A percentile compares a stretch with the other conserved stretches of the same genome.
These are phyloP conservation scores for Sporothrix pseudoabietina DNA, from an alignment of 2,329 filamentous ascomycete genomes.

Conservation along the genomic window DNA sequence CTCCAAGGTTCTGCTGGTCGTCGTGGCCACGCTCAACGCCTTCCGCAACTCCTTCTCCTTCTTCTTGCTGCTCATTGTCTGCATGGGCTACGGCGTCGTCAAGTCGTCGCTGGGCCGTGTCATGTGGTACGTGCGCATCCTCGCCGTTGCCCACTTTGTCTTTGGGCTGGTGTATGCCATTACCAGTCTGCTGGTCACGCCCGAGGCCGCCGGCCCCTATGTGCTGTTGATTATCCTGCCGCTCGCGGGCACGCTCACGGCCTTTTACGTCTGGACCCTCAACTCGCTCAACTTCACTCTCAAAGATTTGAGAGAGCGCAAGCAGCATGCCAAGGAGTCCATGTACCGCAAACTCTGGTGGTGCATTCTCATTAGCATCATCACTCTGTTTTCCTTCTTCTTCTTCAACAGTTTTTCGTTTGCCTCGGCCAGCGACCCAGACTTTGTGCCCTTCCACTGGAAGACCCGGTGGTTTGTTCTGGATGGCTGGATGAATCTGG, in stretches of 20 bases:
- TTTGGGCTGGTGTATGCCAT: conserved; percentile 94
- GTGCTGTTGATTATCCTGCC: conserved; percentile 92
- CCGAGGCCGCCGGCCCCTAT: conserved; percentile 82
- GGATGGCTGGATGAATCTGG: conserved; percentile 95
- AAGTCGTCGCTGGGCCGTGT: conserved; percentile 88
- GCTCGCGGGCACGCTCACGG: conserved; percentile 86
- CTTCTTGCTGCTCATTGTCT: conserved; percentile 95
- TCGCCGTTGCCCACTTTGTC: conserved; percentile 89
- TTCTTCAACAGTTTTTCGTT: conserved; percentile 98
- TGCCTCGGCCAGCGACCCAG: conserved; percentile 77
- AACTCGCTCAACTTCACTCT: conserved; percentile 94
- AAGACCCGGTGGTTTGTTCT: conserved; percentile 96
- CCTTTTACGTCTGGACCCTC: conserved; percentile 98
- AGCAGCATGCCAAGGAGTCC: conserved; percentile 86
- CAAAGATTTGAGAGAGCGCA: conserved; percentile 92
- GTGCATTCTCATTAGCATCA: conserved; percentile 88
- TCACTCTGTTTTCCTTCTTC: conserved; percentile 97
- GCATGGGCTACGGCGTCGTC: conserved; percentile 98
- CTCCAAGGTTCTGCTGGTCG: conserved; percentile 81
- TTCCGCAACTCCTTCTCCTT: conserved; percentile 97
- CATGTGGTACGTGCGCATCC: conserved; percentile 90
- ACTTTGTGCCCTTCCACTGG: conserved; percentile 97
- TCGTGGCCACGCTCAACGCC: conserved; percentile 92
- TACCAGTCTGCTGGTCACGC: conserved; percentile 83
- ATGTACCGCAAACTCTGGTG: conserved; percentile 99